Evolutionary conservation across 257 asterid genomes (phyloP), one percentile per base, ranked within the genome.

Genomic region (Fraxinus cuspidata): DNA sequence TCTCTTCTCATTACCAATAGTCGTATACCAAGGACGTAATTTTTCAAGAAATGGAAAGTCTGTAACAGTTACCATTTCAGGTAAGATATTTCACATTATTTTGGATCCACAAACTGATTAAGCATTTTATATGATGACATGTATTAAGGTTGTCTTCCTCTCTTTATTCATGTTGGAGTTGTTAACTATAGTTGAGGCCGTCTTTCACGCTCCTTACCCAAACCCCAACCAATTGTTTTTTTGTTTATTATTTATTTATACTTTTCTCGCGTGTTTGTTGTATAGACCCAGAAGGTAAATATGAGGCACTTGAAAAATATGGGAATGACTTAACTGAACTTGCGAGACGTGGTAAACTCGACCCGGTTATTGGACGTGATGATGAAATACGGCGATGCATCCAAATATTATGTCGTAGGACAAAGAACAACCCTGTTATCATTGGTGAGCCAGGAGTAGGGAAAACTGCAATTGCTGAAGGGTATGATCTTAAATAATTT

Each of bases 371-470:
- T 67, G 99, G 99, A 38, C 97, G 99, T n/a, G 99, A 90, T 79
- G 98, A 92, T 84, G 99, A 95, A 84, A 95, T 95, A 78, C 86
- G 99, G 53, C 90, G 98, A 65, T 95, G 99, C 87, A 92, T 95
- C 71, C 98, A 95, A 77, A 95, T 95, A 75, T 87, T 95, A 80
- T 86, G 93, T 74, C 96, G 99, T 72, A 83, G 99, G 83, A 95
- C 98, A 32, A 95, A 95, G 87, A 95, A 95, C 84, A 95, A 95
- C 82, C 99, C 99, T 79, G 96, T 95, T 75, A 93, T 95, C 83
- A 91, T 95, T 81, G 99, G 99, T 76, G 99, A 95, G 84, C 99
- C 99, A 73, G 99, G 99, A 47, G 99, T 95, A 15, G 99, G 99
- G 25, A 95, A 95, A 90, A 95, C 99, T 78, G 97, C 99, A 83